Percentiles rank a stretch among this genome's conserved stretches.
phyloP scores from a whole-genome alignment of 2,329 filamentous ascomycete genomes.

The Fusarium sp. region DNA sequence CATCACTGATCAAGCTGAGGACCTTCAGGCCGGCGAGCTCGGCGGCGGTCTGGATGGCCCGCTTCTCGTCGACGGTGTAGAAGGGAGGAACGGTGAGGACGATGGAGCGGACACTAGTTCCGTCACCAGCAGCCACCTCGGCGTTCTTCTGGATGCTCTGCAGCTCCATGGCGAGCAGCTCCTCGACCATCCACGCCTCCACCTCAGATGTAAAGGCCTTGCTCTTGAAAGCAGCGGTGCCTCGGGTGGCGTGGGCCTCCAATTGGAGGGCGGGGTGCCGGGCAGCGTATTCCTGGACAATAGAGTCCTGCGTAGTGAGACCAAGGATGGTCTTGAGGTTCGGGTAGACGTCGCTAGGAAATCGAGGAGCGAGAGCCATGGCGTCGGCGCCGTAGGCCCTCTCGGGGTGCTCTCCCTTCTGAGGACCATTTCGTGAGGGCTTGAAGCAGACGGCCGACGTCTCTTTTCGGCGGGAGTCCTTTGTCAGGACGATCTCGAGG shows the following conservation, averaged over 20 bases:
- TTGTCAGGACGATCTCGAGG: conserved; percentile 96
- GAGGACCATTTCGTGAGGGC: conserved; percentile 71
- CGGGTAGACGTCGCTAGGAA: conserved; percentile 91
- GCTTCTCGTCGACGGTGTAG: conserved; percentile 89
- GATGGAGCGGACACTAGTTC: conserved; percentile 75
- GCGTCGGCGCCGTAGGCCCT: conserved; percentile 92
- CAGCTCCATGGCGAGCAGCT: conserved; percentile 94
- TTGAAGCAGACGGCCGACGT: conserved; percentile 92
- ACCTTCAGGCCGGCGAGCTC: conserved; percentile 88
- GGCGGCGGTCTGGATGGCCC: conserved; percentile 82
- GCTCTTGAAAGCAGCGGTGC: conserved; percentile 84
- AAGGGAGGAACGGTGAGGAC: conserved; percentile 92
- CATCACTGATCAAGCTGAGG: conserved; percentile 84
- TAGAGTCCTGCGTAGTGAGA: conserved; percentile 65
- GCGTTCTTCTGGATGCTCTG: conserved; percentile 91
- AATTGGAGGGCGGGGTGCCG: conserved; percentile 82
- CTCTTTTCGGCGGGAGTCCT: conserved; percentile 97
- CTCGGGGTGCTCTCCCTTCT: conserved; percentile 78
- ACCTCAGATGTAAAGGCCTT: conserved; percentile 67
- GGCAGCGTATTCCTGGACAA: conserved; percentile 72
- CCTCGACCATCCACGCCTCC: conserved; percentile 81
- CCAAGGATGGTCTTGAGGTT: conserved; percentile 94
- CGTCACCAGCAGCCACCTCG: conserved; percentile 79
- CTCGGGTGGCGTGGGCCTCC: conserved; percentile 64
- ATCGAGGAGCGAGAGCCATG: conserved; percentile 82